Base-by-base conservation (phyloP, 2,329 filamentous ascomycete species). In the Penicillium concentricum region DNA sequence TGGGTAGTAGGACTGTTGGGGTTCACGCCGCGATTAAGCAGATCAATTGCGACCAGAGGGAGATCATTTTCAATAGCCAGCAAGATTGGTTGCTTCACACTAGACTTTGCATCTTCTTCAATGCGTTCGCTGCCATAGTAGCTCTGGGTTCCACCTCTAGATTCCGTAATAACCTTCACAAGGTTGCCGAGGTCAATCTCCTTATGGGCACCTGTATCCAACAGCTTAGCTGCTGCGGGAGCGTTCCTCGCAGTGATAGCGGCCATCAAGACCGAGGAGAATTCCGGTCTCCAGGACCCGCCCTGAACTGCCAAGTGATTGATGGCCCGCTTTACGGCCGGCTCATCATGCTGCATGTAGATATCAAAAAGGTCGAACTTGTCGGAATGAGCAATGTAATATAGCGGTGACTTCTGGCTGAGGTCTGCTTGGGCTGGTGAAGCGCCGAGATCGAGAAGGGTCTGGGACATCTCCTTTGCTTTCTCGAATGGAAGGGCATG, bases 391-490 rank as follows among this genome's bases (percentile, higher is more conserved):
- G 88, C 80, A 53, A 85, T 84, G 58, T 84, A 84, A 58, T 91
- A 84, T 58, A 95, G 80, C 0, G 83, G 85, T 2, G 89, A 92
- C 30, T 80, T 76, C 4, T 85, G 82, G 9, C 82, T 76, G 35
- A 83, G 69, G 62, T 93, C 90, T 0, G 87, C 90, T 70, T 94
- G 90, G 0, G 87, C 84, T 34, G 82, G 86, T 1, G 87, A 88
- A 2, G 89, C 89, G 1, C 90, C 90, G 2, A 92, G 80, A 44
- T 82, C 79, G 30, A 95, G 74, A 9, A 95, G 80, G 0, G 84
- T 79, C 45, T 81, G 76, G 0, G 83, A 80, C 82, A 92, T 92
- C 15, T 79, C 78, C 58, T 82, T 82, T 0, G 88, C 87, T 64
- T 87, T 82, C 2, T 87, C 82, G 0, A 79, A 63, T 0, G 88